phyloP scores from a whole-genome alignment of 1,284 basidiomycete genomes.

The Leccinum subfulvum region DNA sequence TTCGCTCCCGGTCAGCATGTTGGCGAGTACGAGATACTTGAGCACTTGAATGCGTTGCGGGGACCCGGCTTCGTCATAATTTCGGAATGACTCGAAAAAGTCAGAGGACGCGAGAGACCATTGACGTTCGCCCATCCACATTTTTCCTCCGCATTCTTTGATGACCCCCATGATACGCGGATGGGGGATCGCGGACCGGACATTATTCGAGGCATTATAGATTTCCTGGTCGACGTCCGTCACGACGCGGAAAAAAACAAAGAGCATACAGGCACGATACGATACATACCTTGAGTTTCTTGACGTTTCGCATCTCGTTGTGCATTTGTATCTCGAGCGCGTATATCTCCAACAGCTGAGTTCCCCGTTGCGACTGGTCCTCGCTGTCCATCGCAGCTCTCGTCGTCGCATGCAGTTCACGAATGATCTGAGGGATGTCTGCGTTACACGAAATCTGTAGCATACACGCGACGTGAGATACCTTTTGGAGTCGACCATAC shows the following conservation, averaged over 20 bases:
- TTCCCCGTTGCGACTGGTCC: constrained; percentile 87
- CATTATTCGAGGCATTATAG: constrained; percentile 90
- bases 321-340: constrained; percentile 99
- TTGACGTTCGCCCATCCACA: constrained; percentile 99
- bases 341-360: constrained; percentile 95
- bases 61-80: constrained; percentile 97
- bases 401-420: constrained; percentile 70
- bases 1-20: constrained; percentile 97
- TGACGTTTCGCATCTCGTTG: constrained; percentile 91
- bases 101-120: constrained; percentile 97
- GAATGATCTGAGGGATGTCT: constrained; percentile 53
- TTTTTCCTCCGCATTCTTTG: constrained; percentile 98
- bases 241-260: background rate
- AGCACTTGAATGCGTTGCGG: constrained; percentile 96
- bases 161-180: constrained; percentile 99
- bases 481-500: constrained; percentile 80
- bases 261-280: background rate
- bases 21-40: constrained; percentile 96
- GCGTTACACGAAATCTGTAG: background rate
- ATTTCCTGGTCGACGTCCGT: constrained; percentile 66
- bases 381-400: constrained; percentile 62
- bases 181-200: constrained; percentile 96
- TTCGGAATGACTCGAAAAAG: constrained; percentile 98
- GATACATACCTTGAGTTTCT: constrained; percentile 81
- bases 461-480: constrained; percentile 33